Base-by-base conservation (phyloP, 805 yeast species). In the Candida railenensis region DNA sequence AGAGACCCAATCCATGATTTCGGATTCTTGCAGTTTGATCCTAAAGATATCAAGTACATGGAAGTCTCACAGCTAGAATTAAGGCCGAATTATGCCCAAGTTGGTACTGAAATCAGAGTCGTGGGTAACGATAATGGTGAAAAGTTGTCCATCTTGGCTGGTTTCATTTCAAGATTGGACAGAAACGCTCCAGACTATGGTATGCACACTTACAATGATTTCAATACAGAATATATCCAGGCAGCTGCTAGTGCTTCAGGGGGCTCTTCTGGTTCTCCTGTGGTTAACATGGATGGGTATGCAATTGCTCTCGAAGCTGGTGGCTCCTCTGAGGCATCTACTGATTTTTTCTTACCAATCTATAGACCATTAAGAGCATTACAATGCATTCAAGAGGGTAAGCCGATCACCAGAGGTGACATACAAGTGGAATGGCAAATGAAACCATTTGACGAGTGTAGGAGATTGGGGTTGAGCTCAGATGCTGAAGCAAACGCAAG, bases 41-140 rank as follows among this genome's bases (percentile, higher is more conserved):
- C 96, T 9, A 57, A 62, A 16, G 73, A 71, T 15, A 78, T 91
- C 49, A 86, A 86, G 63, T 86, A 90, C 59, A 84, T 89, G 87
- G 64, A 77, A 40, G 76, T 91, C 3, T 75, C 76, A 43, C 85
- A 85, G 34, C 73, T 91, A 42, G 77, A 77, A 36, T 69, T 91
- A 45, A 76, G 78, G 53, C 97, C 97, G 0, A 92, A 88, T 15
- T 72, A 85, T 49, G 96, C 96, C 22, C 78, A 80, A 56, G 91
- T 91, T n/a, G 97, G 97, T 33, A 81, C 89, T 34, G 97, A 91
- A 62, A 90, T 91, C 58, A 78, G 97, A 58, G 96, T 91, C 22
- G 91, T 91, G 34, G 97, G 97, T 73, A 91, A 91, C 66, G 97
- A 91, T 70, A 95, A 96, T 12, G 97, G 97, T 60, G 97, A 91